Evolutionary conservation across 192 early-diverging fungal species (phyloP), one percentile per base, ranked within the genome.

Genomic region (Spizellomyces punctatus): DNA sequence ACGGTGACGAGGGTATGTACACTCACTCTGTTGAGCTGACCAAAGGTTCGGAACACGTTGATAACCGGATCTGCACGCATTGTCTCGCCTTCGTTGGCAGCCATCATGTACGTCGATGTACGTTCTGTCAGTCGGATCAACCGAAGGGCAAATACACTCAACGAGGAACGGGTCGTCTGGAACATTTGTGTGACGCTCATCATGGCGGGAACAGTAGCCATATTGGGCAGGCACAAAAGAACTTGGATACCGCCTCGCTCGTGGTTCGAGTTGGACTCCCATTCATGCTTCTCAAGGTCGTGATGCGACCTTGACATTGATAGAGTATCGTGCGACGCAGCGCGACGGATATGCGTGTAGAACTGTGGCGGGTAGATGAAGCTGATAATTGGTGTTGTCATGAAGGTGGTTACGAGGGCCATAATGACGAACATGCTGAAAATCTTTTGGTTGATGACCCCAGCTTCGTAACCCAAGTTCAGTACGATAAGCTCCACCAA

Each of bases 401-500:
- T 85, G 55, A 93, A 89, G 6, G 96, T 99, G 0, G 96, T 98
- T 2, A 92, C 80, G 59, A 96, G 71, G 21, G 93, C 93, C 89
- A 91, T 92, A 7, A 93, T 75, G 46, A 94, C 87, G 84, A 90
- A 89, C 76, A 94, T 86, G 19, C 84, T 82, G 62, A 91, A 93
- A 22, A 92, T 78, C 21, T 75, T 70, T 58, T 47, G 73, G 87
- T 91, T 89, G 59, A 98, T 90, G 21, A 97, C 92, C 8, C 88
- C 87, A 2, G 94, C 92, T 46, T 92, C 81, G 67, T 91, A 82
- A 10, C 96, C 95, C 66, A 98, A 89, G 79, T 98, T 98, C 8
- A 98, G 86, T 43, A 98, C 94, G 66, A 97, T 96, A 7, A 98
- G 82, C 76, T 98, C 96, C 19, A 98, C 94, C 41, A 98, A 83